Evolutionary conservation across 2,329 filamentous ascomycete genomes (phyloP), one percentile per base, ranked within the genome.

Genomic region (Fonsecaea erecta): DNA sequence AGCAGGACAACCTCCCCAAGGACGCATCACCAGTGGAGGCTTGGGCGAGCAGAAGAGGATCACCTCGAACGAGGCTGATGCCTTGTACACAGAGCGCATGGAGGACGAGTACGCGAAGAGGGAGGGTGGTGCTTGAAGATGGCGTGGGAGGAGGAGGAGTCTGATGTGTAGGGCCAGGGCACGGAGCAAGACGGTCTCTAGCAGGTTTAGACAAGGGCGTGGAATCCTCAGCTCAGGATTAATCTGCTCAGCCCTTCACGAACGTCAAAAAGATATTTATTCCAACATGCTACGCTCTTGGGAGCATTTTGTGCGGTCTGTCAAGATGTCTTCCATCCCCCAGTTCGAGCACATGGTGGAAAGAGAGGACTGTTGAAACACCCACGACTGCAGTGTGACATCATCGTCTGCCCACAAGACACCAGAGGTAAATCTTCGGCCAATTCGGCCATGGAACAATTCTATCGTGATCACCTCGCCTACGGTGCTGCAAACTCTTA

Each of bases 81-180:
- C 75, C 12, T 65, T 79, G 46, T 82, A 81, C 65, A 75, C 80
- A 66, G 79, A 81, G 70, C 75, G 78, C 14, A 81, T 82, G 72
- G 80, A 80, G 72, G 79, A 80, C 53, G 80, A 82, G 70, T 79
- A 80, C 72, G 77, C 78, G 63, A 79, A 80, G 76, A 70, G 79
- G 56, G 79, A 81, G 52, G 67, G 67, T 12, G 67, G 67, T 35
- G 67, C 67, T 51, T 69, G 58, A 69, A 40, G 3, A 21, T 14
- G 3, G 26, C 14, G n/a, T n/a, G 7, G 12, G 6, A 7, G 11
- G 8, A 24, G 4, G 8, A 52, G 21, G 8, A 34, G 9, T 8
- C 9, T 16, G 30, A n/a, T n/a, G 51, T 52, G 4, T 7, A 18
- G 11, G 12, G 3, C 21, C 4, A 32, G 26, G 51, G 21, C 12